Evolutionary conservation across 495 filamentous ascomycete species (phyloP), one percentile per base, ranked within the genome.

Genomic region (Friedmanniomyces endolithicus): DNA sequence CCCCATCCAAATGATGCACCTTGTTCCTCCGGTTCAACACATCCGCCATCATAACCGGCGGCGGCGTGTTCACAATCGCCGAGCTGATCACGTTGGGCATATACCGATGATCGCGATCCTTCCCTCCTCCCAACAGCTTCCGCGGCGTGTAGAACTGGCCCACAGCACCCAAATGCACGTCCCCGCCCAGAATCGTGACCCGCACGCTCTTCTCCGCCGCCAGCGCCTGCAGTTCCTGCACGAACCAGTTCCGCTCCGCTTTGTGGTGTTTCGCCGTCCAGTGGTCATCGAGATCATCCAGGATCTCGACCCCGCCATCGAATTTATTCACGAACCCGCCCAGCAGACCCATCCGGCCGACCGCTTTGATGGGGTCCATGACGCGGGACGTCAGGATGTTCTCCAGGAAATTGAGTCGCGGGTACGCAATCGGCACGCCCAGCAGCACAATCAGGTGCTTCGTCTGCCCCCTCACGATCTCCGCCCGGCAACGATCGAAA

Each of bases 201-300:
- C 92, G 81, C 48, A 97, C 76, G 12, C 87, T 94, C 62, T 90
- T 92, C 64, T 90, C 87, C 9, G 84, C 87, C 14, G 94, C 90
- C 45, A 97, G 72, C 60, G 88, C 84, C 66, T 98, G 92, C 16
- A 98, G 75, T 53, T 94, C 87, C 62, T 90, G 81, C 33, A 98
- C 81, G 59, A 96, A 77, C 72, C 84, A 85, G 59, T 82, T 85
- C 29, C 92, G 79, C 70, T 98, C 92, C 11, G 72, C 68, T 65
- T 97, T 97, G 69, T 95, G 88, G 63, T 88, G 84, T 62, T 87
- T 94, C 20, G 92, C 90, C 2, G 92, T 94, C 92, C 92, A 98
- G 64, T 97, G 90, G 67, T 98, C 92, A 60, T 89, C 85, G 11
- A 94, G 73, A 65, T 94, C 87, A 69, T 97, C 92, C 25, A 94